Base-by-base conservation (phyloP, 441 rosid species). In the Eruca vesicaria region DNA sequence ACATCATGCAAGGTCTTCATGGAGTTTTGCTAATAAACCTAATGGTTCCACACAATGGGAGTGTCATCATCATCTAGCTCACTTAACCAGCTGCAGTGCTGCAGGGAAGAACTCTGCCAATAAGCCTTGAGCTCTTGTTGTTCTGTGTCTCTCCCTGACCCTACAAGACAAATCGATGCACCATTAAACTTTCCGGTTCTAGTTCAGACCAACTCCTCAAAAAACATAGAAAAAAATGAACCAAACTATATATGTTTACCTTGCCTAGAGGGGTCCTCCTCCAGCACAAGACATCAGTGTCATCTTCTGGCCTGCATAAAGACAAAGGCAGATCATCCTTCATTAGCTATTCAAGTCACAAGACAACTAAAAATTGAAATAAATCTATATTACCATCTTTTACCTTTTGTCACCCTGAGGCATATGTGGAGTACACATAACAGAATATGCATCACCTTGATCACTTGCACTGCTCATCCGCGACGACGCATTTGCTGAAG, bases 81-180 rank as follows among this genome's bases (percentile, higher is more conserved):
- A 12, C 41, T 79, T 84, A 87, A 81, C 82, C 78, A 41, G 86
- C 84, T 0, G 85, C 68, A 8, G 85, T 80, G 67, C 97, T 80
- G 65, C 97, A 90, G 16, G 91, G 87, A 79, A 92, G 92, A 77
- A 89, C 83, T 88, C 90, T 74, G 26, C 77, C 82, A 32, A 85
- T 83, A 9, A 88, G 71, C 63, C 87, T 71, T 1, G 84, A 79
- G 57, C 84, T 80, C 55, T 75, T 82, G 31, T 63, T 75, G 41
- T 77, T 80, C 66, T 78, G 86, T 35, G 82, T 74, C 74, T 76
- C 64, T 67, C 73, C 83, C 83, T 83, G 80, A 31, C 68, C 86
- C 95, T 92, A 89, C 85, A 83, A 58, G 63, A 77, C 38, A 45
- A n/a, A n/a, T 38, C 31, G 50, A 62, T 15, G 21, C 29, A 15